phyloP scores from a whole-genome alignment of 768 basidiomycete genomes.

The Rhodosporidiobolus odoratus region DNA sequence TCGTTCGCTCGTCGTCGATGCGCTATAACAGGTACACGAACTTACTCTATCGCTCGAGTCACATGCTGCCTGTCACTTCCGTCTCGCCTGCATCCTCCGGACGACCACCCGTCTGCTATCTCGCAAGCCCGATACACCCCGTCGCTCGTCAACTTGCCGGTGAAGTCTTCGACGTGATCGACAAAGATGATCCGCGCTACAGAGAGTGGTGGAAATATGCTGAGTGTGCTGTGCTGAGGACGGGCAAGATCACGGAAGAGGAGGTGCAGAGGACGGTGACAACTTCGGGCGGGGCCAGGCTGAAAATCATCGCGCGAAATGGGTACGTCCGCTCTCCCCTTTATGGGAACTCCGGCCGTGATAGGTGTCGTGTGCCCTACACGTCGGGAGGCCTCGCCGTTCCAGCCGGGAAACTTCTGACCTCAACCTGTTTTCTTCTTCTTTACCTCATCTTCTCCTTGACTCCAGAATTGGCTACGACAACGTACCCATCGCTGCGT shows the following conservation, averaged over 20 bases:
- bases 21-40: no score
- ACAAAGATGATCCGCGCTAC: not conserved
- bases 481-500: slow-evolving; percentile 17
- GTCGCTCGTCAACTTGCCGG: slow-evolving; percentile 3
- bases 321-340: slow-evolving; percentile 8
- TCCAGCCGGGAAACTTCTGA: not conserved
- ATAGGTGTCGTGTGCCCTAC: no score
- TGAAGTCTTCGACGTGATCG: slow-evolving; percentile 22
- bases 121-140: slow-evolving; percentile 22
- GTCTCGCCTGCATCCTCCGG: no score
- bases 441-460: no score
- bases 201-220: slow-evolving; percentile 11
- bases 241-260: not conserved
- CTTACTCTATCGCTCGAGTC: no score
- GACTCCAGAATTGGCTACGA: slow-evolving; percentile 15
- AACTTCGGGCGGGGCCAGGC: no score
- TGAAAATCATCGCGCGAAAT: slow-evolving; percentile 30
- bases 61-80: no score
- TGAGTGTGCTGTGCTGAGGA: slow-evolving; percentile 1
- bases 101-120: slow-evolving; percentile 18
- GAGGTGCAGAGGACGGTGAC: not conserved
- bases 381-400: no score
- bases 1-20: no score
- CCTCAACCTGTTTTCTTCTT: not conserved
- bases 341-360: no score